Conservation (phyloP, 164 flowering plant species). For the Nelumbo lutea region DNA sequence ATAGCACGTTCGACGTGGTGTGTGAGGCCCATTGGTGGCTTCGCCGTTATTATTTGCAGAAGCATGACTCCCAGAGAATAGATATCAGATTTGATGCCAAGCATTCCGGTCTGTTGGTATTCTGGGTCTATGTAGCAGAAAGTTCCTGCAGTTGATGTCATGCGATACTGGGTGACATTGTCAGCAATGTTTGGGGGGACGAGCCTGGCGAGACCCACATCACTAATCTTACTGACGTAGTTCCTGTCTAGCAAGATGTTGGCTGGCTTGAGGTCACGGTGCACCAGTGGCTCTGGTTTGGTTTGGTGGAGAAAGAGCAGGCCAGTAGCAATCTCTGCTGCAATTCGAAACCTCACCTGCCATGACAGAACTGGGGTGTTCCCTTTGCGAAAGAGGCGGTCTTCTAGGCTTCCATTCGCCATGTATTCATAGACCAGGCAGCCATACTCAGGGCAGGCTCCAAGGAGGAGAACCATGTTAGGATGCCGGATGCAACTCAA, state of each 20-base stretch:
- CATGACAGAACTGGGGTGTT: slow-evolving; percentile 48
- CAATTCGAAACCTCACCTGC: slow-evolving; percentile 57
- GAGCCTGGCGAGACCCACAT: slow-evolving; percentile 68
- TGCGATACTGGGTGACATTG: slow-evolving; percentile 59
- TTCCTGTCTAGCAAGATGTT: slow-evolving; percentile 66
- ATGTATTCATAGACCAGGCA: slow-evolving; percentile 74
- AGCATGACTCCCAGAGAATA: slow-evolving; percentile 71
- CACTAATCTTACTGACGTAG: slow-evolving; percentile 67
- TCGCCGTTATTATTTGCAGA: slow-evolving; percentile 60
- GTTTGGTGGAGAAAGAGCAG: slow-evolving; percentile 75
- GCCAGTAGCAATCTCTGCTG: slow-evolving; percentile 64
- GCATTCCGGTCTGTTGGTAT: slow-evolving; percentile 79
- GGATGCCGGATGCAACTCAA: slow-evolving; percentile 75
- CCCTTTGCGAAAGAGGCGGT: slow-evolving; percentile 52
- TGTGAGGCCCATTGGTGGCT: slow-evolving; percentile 63
- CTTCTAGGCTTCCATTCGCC: slow-evolving; percentile 74
- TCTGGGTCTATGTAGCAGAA: slow-evolving; percentile 82
- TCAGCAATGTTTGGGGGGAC: slow-evolving; percentile 56
- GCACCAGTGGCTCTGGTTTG: slow-evolving; percentile 71
- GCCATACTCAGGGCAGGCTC: slow-evolving; percentile 75
- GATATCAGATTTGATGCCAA: slow-evolving; percentile 60
- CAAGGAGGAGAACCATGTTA: slow-evolving; percentile 82
- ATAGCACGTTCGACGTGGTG: slow-evolving; percentile 52
- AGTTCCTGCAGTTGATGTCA: slow-evolving; percentile 76
- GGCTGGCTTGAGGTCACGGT: slow-evolving; percentile 66